Percentiles rank a stretch among this genome's conserved stretches.
phyloP scores from a whole-genome alignment of 495 filamentous ascomycete species.

The Podospora conica region DNA sequence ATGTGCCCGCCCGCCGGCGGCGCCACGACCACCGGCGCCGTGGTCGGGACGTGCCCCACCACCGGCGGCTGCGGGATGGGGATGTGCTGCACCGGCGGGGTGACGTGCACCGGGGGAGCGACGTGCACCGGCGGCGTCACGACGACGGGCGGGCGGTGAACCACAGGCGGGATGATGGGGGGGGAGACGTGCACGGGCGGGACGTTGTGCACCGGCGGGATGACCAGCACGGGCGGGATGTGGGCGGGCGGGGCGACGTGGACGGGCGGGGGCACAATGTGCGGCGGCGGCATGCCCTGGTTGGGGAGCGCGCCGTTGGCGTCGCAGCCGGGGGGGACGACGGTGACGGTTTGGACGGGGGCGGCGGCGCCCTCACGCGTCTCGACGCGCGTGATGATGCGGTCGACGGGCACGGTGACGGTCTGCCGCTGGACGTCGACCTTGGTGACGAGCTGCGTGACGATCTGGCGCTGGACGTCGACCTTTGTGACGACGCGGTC shows the following conservation, averaged over 20 bases:
- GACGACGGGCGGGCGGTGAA: background rate
- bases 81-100: background rate
- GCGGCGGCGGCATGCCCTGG: background rate
- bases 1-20: background rate
- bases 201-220: background rate
- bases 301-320: background rate
- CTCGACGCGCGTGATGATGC: background rate
- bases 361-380: background rate
- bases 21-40: background rate
- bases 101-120: background rate
- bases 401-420: conserved; percentile 1
- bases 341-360: background rate
- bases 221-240: background rate
- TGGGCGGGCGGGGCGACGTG: background rate
- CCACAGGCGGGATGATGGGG: too few relatives aligned
- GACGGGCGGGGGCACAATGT: background rate
- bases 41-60: background rate
- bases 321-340: background rate
- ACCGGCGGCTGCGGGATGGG: too few relatives aligned
- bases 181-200: background rate
- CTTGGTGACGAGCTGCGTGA: conserved; percentile 9
- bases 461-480: background rate
- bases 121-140: background rate
- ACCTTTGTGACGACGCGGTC: background rate
- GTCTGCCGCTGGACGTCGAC: background rate